Percentiles rank a stretch among this genome's conserved stretches.
Evolutionary conservation across 441 rosid genomes (phyloP).

Genomic region (Viola pubescens): DNA sequence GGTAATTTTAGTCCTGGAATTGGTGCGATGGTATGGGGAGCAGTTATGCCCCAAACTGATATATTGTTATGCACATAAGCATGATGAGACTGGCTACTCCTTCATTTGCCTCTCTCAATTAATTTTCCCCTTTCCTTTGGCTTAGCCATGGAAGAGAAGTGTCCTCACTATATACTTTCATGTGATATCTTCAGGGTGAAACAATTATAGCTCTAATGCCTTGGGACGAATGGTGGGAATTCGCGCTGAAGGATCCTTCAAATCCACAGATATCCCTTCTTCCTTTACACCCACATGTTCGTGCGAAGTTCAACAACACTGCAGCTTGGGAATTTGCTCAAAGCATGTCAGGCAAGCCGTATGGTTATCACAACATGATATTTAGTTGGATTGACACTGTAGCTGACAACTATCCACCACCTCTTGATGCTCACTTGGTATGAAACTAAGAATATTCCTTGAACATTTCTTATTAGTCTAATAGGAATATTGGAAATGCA

Average conservation of each 20-base stretch:
- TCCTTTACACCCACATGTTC: conserved; percentile 74
- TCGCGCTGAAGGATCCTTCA: conserved; percentile 68
- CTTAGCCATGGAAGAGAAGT: not conserved
- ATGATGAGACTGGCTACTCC: not conserved
- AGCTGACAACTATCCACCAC: conserved; percentile 92
- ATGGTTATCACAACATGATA: conserved; percentile 98
- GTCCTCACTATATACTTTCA: not conserved
- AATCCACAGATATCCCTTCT: conserved; percentile 94
- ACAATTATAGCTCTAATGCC: conserved; percentile 72
- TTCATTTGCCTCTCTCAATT: too few species aligned
- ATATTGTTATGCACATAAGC: not conserved
- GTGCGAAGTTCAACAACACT: conserved; percentile 62
- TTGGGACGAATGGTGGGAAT: conserved; percentile 98
- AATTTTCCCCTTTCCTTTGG: too few species aligned
- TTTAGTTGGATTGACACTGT: conserved; percentile 96
- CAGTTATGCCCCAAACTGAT: not conserved
- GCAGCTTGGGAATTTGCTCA: conserved; percentile 94
- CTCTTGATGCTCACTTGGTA: conserved; percentile 99
- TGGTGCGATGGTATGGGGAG: not conserved
- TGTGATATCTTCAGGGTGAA: conserved; percentile 61
- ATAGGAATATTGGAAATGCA: conserved; percentile 1
- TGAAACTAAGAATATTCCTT: conserved; percentile 6
- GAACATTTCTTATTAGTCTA: not conserved
- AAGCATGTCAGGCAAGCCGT: conserved; percentile 92
- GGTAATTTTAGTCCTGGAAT: not conserved